Evolutionary conservation across 495 filamentous ascomycete genomes (phyloP).

Genomic region (Podospora bellae-mahoneyi): DNA sequence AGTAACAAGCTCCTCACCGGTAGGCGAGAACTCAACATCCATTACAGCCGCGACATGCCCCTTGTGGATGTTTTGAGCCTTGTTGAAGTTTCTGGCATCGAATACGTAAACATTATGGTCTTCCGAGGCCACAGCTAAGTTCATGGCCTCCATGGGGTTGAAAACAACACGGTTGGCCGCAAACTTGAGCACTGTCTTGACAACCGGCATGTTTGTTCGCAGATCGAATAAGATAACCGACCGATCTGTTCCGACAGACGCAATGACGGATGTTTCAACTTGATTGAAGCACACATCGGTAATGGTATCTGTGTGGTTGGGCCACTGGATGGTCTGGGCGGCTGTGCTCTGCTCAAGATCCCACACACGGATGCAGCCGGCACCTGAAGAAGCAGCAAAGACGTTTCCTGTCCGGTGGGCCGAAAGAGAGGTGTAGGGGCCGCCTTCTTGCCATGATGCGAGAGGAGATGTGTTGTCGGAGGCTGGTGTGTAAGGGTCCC

Average conservation of each 20-base stretch:
- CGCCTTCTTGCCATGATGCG: conserved; percentile 76
- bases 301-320: conserved; percentile 86
- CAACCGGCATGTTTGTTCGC: conserved; percentile 68
- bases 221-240: conserved; percentile 81
- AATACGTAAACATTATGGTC: conserved; percentile 51
- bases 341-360: conserved; percentile 65
- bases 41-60: conserved; percentile 96
- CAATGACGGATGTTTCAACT: conserved; percentile 85
- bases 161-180: conserved; percentile 82
- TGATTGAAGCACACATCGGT: conserved; percentile 88
- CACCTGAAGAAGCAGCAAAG: conserved; percentile 73
- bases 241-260: conserved; percentile 76
- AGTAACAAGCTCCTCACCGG: conserved; percentile 87
- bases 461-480: conserved; percentile 55
- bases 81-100: conserved; percentile 50
- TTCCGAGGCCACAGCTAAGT: conserved; percentile 39
- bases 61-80: conserved; percentile 73
- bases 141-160: conserved; percentile 74
- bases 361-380: conserved; percentile 84
- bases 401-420: conserved; percentile 69
- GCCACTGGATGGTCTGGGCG: conserved; percentile 80
- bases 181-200: conserved; percentile 73
- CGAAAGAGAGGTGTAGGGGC: conserved; percentile 78
- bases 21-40: conserved; percentile 93
- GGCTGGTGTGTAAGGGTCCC: conserved; percentile 77